Evolutionary conservation across 2,329 filamentous ascomycete genomes (phyloP).

Genomic region (Cytospora leucostoma): DNA sequence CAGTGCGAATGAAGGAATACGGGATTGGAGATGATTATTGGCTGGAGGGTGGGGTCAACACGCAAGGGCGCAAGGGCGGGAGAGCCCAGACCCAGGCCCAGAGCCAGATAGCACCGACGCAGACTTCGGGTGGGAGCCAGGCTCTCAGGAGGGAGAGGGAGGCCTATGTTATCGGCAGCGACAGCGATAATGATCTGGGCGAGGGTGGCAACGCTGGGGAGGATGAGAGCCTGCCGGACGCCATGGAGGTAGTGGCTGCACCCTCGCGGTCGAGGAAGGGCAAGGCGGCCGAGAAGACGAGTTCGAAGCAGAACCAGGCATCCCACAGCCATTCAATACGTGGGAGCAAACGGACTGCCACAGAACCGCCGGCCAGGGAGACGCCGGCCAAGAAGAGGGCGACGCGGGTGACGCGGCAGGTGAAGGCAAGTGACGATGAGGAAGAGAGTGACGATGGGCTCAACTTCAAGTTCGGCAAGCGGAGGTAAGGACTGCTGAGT

Average conservation of each 20-base stretch:
- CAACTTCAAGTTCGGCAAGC: slow-evolving; percentile 57
- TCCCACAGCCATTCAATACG: slow-evolving; percentile 32
- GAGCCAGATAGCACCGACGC: slow-evolving; percentile 4
- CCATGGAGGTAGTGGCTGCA: slow-evolving; percentile 30
- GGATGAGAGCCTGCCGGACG: slow-evolving; percentile 24
- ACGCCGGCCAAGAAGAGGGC: slow-evolving; percentile 40
- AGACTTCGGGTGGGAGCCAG: slow-evolving; percentile 1
- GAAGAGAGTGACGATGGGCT: slow-evolving; percentile 57
- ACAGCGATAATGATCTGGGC: slow-evolving; percentile 38
- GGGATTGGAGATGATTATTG: slow-evolving; percentile 78
- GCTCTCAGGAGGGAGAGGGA: slow-evolving; percentile 1
- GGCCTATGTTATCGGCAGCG: slow-evolving; percentile 39
- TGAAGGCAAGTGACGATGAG: slow-evolving; percentile 37
- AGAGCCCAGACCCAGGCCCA: slow-evolving; percentile 28
- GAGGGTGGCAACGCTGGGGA: slow-evolving; percentile 24
- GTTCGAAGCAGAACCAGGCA: slow-evolving; percentile 33
- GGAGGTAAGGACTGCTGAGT: slow-evolving; percentile 38
- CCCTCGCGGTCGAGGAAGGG: slow-evolving; percentile 36
- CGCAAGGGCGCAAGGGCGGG: slow-evolving; percentile 36
- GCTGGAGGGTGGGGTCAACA: slow-evolving; percentile 53
- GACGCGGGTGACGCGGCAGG: slow-evolving; percentile 29
- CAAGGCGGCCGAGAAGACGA: slow-evolving; percentile 37
- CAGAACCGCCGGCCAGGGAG: slow-evolving; percentile 38
- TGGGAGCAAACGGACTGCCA: slow-evolving; percentile 30
- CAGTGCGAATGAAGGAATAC: slow-evolving; percentile 70